Evolutionary conservation across 1,284 basidiomycete genomes (phyloP).

Genomic region (Tilletiaria anomala): DNA sequence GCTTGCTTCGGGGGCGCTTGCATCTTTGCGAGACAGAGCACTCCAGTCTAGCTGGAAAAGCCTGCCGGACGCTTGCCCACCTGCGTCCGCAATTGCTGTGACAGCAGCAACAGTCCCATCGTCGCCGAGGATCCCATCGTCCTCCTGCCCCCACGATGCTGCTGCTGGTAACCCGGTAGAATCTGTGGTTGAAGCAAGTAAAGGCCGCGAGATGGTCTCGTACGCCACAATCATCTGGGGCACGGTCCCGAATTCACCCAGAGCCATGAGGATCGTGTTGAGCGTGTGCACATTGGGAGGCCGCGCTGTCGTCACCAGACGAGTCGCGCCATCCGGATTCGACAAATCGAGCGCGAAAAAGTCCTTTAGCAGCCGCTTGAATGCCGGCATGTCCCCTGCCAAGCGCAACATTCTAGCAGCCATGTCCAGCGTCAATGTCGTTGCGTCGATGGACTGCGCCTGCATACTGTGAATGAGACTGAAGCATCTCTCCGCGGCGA

Average conservation of each 20-base stretch:
- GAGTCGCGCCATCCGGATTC: conserved; percentile 11
- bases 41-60: conserved; percentile 6
- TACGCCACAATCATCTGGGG: conserved; percentile 31
- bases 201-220: conserved; percentile 27
- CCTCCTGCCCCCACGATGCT: not conserved
- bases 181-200: conserved; percentile 6
- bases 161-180: not conserved
- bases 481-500: no score
- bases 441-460: no score
- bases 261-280: conserved; percentile 33
- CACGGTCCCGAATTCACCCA: conserved; percentile 32
- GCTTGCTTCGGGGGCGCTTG: not conserved
- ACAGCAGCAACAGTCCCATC: conserved; percentile 3
- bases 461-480: no score
- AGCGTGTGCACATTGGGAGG: conserved; percentile 16
- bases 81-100: conserved; percentile 1
- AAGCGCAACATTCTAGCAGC: conserved; percentile 23
- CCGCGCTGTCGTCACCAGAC: not conserved
- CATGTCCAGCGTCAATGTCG: no score
- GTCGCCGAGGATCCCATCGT: conserved; percentile 11
- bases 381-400: conserved; percentile 22
- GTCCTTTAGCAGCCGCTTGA: conserved; percentile 19
- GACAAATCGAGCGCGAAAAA: conserved; percentile 27
- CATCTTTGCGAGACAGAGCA: conserved; percentile 1
- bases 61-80: conserved; percentile 5